Conservation (phyloP, 176 grass and related monocot species). For the Hyparrhenia diplandra region DNA sequence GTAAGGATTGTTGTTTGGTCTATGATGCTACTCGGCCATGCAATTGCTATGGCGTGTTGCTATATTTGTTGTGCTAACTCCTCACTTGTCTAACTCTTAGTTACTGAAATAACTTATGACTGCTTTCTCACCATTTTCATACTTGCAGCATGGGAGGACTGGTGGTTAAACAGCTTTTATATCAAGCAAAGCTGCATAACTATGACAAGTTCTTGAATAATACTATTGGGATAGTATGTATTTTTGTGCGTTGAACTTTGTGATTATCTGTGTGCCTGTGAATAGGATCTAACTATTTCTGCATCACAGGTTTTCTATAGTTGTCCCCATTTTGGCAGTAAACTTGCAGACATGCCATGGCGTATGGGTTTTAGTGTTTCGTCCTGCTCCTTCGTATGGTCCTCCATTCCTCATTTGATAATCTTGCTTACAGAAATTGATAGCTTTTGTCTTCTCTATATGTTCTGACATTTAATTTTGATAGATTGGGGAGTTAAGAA, state of each 20-base stretch:
- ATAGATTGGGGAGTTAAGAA: constrained; percentile 95
- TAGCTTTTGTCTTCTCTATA: neutral
- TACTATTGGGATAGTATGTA: constrained; percentile 79
- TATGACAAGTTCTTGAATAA: constrained; percentile 74
- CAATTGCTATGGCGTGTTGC: neutral
- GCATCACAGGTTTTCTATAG: constrained; percentile 85
- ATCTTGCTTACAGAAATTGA: constrained; percentile 4
- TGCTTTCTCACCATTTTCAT: constrained; percentile 15
- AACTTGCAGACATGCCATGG: constrained; percentile 98
- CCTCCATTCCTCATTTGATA: constrained; percentile 20
- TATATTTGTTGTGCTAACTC: neutral
- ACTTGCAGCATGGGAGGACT: constrained; percentile 89
- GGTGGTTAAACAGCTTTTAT: constrained; percentile 93
- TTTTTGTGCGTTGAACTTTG: constrained; percentile 1
- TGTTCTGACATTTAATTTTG: constrained; percentile 15
- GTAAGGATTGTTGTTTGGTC: constrained; percentile 29
- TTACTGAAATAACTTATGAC: constrained; percentile 14
- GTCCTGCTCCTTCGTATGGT: constrained; percentile 88
- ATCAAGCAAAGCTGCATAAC: constrained; percentile 88
- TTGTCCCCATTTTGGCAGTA: constrained; percentile 98
- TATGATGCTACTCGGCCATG: neutral
- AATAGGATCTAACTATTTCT: constrained; percentile 30
- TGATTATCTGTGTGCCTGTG: neutral
- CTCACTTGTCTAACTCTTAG: neutral
- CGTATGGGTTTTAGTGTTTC: constrained; percentile 93